phyloP scores from a whole-genome alignment of 2,329 filamentous ascomycete species.

The Cladosporium sp. region DNA sequence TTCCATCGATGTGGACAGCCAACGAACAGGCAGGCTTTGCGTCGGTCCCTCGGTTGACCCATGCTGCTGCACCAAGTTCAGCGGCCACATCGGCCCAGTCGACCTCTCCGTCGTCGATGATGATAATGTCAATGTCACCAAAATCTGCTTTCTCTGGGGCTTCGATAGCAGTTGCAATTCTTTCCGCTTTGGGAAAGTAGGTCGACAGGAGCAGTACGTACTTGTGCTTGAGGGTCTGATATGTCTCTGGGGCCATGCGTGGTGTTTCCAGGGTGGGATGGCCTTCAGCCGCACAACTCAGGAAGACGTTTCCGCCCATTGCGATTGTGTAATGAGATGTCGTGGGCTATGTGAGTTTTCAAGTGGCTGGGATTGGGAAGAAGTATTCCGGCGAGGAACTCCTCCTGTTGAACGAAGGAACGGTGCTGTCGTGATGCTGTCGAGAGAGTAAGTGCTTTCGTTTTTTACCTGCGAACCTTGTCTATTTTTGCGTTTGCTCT shows the following conservation, averaged over 20 bases:
- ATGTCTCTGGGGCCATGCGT: conserved; percentile 63
- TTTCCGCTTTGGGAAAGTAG: conserved; percentile 48
- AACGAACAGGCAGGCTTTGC: conserved; percentile 24
- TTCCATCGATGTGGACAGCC: conserved; percentile 27
- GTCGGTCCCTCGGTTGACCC: conserved; percentile 23
- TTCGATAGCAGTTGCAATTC: conserved; percentile 63
- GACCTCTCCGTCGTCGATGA: conserved; percentile 38
- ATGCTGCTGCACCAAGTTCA: conserved; percentile 48
- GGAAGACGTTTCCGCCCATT: conserved; percentile 69
- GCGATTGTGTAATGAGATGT: conserved; percentile 2
- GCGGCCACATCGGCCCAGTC: conserved; percentile 38
- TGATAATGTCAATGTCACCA: conserved; percentile 74
- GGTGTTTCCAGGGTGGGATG: conserved; percentile 57
- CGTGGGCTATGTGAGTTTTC: background rate
- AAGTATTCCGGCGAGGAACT: too few relatives aligned
- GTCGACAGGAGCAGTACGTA: conserved; percentile 50
- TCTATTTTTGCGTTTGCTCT: background rate
- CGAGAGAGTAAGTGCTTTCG: background rate
- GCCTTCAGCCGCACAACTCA: conserved; percentile 42
- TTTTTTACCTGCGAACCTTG: too few relatives aligned
- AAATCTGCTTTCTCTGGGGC: conserved; percentile 66
- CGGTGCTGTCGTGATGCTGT: background rate
- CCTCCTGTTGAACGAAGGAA: background rate
- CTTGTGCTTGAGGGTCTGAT: conserved; percentile 51
- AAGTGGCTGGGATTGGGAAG: background rate